Evolutionary conservation across 176 grass and related monocot genomes (phyloP).

Genomic region (Rhynchospora tenuis): DNA sequence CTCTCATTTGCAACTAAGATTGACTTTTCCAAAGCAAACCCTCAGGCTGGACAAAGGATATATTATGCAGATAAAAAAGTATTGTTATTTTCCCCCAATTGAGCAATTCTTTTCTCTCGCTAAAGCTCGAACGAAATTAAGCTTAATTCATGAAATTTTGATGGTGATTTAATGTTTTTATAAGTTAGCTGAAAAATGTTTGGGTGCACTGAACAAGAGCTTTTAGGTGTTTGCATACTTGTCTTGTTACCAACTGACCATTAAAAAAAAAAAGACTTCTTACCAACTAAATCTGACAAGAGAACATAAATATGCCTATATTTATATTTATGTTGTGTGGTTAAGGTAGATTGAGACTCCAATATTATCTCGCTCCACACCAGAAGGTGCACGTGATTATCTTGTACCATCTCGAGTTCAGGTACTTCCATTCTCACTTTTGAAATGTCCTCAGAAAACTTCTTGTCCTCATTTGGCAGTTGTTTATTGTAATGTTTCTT

Average conservation of each 20-base stretch:
- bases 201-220: not conserved
- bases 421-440: conserved; percentile 36
- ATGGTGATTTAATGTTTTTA: not conserved
- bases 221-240: not conserved
- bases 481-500: conserved; percentile 7
- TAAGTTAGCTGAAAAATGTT: not conserved
- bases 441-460: not conserved
- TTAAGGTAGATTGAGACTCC: conserved; percentile 99
- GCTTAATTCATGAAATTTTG: not conserved
- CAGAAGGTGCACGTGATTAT: conserved; percentile 96
- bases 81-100: not conserved
- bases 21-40: not conserved
- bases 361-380: conserved; percentile 95
- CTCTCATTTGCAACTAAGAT: not conserved
- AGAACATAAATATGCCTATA: not conserved
- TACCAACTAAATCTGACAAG: not conserved
- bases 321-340: conserved; percentile 30
- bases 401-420: conserved; percentile 99
- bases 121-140: not conserved
- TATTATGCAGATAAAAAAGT: not conserved
- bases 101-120: not conserved
- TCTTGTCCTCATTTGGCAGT: not conserved
- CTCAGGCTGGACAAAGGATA: not conserved
- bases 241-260: not conserved
- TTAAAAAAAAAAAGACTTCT: too few species aligned